These are phyloP conservation scores for Pichia scutulata DNA, from an alignment of 805 yeast species.

Conservation along the genomic window DNA sequence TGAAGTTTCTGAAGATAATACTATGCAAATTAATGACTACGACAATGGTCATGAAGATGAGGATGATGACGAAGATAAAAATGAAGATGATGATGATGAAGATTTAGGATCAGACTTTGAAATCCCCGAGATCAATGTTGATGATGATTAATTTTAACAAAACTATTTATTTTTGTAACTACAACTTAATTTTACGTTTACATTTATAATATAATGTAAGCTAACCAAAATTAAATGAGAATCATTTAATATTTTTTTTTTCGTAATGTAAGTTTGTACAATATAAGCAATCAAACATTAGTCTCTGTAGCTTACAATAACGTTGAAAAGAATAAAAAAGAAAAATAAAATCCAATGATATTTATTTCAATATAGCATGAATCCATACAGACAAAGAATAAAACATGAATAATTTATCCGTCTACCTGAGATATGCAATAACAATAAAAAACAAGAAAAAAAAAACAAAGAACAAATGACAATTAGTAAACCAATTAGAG, in stretches of 20 bases:
- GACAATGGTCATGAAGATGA: slow-evolving; percentile 5
- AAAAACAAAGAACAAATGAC: neutral
- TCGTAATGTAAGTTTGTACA: neutral
- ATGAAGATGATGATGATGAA: slow-evolving; percentile 12
- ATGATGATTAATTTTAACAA: slow-evolving; percentile 17
- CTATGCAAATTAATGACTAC: neutral
- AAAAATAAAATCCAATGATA: neutral
- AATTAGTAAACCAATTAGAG: too few relatives aligned
- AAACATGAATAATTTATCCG: neutral
- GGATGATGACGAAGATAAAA: neutral
- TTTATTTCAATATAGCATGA: slow-evolving; percentile 15
- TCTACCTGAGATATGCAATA: slow-evolving; percentile 19
- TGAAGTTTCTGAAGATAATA: neutral
- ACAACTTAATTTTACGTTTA: neutral
- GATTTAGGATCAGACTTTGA: slow-evolving; percentile 29
- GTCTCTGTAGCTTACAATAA: slow-evolving; percentile 11
- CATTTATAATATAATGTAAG: neutral
- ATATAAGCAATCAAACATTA: slow-evolving; percentile 6
- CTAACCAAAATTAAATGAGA: neutral
- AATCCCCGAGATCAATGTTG: slow-evolving; percentile 30
- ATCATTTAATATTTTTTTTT: neutral
- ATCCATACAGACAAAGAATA: slow-evolving; percentile 16
- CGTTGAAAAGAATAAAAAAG: neutral
- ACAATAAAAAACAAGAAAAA: neutral
- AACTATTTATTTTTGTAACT: neutral